A percentile compares a stretch with the other conserved stretches of the same genome.
phyloP scores from a whole-genome alignment of 2,329 filamentous ascomycete genomes.

The Talaromyces verruculosus region DNA sequence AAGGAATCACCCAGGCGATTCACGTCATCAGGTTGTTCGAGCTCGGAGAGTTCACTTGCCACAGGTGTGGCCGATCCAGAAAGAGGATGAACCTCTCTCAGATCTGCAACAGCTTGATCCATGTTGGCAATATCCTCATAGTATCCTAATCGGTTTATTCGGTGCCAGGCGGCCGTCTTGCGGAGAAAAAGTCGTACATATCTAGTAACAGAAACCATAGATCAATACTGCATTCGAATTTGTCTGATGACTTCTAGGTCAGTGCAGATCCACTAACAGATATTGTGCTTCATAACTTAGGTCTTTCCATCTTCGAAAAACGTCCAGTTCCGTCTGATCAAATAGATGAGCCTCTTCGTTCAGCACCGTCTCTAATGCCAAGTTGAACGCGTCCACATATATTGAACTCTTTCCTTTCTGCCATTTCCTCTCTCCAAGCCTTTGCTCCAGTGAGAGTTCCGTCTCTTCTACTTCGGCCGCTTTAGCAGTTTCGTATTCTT shows the following conservation, averaged over 20 bases:
- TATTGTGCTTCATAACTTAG: constrained; percentile 86
- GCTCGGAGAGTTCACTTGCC: constrained; percentile 44
- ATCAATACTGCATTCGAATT: constrained; percentile 8
- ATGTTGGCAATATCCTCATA: constrained; percentile 79
- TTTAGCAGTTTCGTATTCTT: constrained; percentile 72
- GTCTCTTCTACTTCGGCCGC: constrained; percentile 51
- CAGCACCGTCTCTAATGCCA: constrained; percentile 84
- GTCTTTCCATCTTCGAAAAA: constrained; percentile 74
- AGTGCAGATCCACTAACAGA: constrained; percentile 58
- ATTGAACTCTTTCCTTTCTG: constrained; percentile 78
- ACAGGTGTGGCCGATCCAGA: constrained; percentile 45
- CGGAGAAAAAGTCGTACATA: constrained; percentile 91
- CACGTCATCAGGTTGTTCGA: constrained; percentile 46
- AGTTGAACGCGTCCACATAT: constrained; percentile 95
- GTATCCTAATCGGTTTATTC: constrained; percentile 73
- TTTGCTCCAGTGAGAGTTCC: constrained; percentile 46
- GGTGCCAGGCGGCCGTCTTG: constrained; percentile 90
- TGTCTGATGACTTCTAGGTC: background rate
- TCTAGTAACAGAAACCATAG: constrained; percentile 45
- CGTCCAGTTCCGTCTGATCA: constrained; percentile 69
- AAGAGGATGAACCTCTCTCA: constrained; percentile 62
- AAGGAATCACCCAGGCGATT: constrained; percentile 59
- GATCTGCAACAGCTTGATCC: constrained; percentile 60
- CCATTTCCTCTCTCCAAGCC: constrained; percentile 64
- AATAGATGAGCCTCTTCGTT: constrained; percentile 88